These are phyloP conservation scores for Candida tetrigidarum DNA, from an alignment of 1,139 yeast species.

Conservation along the genomic window DNA sequence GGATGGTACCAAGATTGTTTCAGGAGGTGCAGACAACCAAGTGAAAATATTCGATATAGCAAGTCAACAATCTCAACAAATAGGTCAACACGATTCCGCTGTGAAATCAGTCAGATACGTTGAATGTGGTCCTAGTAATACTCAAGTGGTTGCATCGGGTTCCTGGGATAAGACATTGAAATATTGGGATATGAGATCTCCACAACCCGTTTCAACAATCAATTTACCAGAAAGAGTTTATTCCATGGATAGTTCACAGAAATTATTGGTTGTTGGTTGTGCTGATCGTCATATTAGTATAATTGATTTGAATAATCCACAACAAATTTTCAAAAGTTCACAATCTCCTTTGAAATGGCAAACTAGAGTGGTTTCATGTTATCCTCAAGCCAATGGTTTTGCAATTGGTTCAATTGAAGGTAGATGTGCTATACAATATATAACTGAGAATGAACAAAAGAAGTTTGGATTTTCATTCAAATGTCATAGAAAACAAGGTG, in stretches of 20 bases:
- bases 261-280: constrained; percentile 86
- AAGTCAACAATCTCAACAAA: constrained; percentile 79
- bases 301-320: constrained; percentile 83
- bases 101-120: constrained; percentile 78
- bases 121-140: constrained; percentile 78
- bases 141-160: constrained; percentile 88
- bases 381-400: constrained; percentile 88
- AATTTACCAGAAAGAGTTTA: constrained; percentile 90
- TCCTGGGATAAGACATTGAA: constrained; percentile 96
- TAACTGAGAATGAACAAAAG: constrained; percentile 79
- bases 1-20: constrained; percentile 87
- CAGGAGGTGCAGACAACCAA: constrained; percentile 94
- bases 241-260: constrained; percentile 83
- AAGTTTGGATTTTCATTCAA: constrained; percentile 85
- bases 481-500: constrained; percentile 76
- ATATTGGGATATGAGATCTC: constrained; percentile 94
- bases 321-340: constrained; percentile 72
- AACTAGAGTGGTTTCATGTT: constrained; percentile 82
- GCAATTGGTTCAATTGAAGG: constrained; percentile 97
- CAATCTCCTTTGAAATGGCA: constrained; percentile 92
- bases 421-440: constrained; percentile 94
- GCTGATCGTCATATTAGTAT: constrained; percentile 87
- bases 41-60: constrained; percentile 85
- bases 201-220: constrained; percentile 81
- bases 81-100: constrained; percentile 87